Conservation (phyloP, 257 asterid genomes). For the Forsythia suspensa region DNA sequence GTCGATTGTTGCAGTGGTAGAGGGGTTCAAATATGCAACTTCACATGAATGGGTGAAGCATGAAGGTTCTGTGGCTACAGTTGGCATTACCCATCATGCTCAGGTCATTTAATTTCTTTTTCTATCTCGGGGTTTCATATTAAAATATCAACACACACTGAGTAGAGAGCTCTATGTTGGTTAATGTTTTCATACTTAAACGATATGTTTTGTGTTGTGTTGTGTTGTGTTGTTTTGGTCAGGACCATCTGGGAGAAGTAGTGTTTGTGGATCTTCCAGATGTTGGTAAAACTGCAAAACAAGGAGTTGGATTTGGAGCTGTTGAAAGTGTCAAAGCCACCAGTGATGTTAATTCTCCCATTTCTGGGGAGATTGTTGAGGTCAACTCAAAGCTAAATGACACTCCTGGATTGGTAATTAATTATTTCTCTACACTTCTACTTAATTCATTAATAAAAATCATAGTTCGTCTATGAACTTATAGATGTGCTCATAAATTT, state of each 20-base stretch:
- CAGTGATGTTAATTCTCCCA: conserved; percentile 80
- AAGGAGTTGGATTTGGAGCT: conserved; percentile 57
- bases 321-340: conserved; percentile 97
- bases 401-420: conserved; percentile 71
- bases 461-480: no score
- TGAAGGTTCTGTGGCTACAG: conserved; percentile 74
- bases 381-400: conserved; percentile 67
- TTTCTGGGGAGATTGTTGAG: conserved; percentile 84
- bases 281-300: conserved; percentile 45
- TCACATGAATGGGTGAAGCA: conserved; percentile 98
- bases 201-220: no score
- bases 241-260: conserved; percentile 93
- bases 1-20: conserved; percentile 51
- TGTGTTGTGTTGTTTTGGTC: not conserved
- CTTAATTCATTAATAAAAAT: no score
- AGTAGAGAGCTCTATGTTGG: no score
- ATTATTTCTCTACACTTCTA: not conserved
- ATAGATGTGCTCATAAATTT: no score
- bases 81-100: conserved; percentile 92
- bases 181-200: no score
- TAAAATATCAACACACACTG: no score
- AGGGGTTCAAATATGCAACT: conserved; percentile 68
- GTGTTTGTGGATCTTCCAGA: conserved; percentile 93
- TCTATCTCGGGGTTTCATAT: no score
- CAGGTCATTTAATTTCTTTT: conserved; percentile 42